Conservation (phyloP, 2,329 filamentous ascomycete genomes). For the Podosphaera xanthii region DNA sequence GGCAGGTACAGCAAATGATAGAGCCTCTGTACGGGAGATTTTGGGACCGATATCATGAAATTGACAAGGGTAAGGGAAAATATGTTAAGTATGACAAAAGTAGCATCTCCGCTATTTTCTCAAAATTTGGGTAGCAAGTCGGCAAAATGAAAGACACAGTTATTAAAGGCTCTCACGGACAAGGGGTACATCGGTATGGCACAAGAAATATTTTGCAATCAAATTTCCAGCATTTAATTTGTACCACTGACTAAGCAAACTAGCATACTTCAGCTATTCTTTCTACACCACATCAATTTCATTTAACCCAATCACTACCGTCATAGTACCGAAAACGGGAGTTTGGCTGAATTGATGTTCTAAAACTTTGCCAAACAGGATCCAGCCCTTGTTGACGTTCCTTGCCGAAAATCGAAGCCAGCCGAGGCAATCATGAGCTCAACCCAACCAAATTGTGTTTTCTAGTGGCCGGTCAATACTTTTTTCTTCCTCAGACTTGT, state of each 20-base stretch:
- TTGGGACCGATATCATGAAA: slow-evolving; percentile 91
- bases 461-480: neutral
- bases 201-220: neutral
- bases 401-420: neutral
- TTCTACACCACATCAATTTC: neutral
- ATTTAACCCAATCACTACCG: neutral
- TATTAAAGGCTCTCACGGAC: neutral
- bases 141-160: neutral
- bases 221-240: neutral
- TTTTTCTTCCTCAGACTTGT: neutral
- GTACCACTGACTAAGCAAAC: neutral
- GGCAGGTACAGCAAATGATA: slow-evolving; percentile 74
- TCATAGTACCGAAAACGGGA: neutral
- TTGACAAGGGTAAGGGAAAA: slow-evolving; percentile 94
- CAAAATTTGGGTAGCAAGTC: slow-evolving; percentile 3
- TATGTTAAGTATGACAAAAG: slow-evolving; percentile 94
- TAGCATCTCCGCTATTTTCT: slow-evolving; percentile 42
- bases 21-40: slow-evolving; percentile 89
- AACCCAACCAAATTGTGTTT: neutral
- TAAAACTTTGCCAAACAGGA: neutral
- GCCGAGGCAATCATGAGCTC: neutral
- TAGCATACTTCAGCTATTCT: neutral
- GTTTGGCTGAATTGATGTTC: neutral
- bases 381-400: neutral
- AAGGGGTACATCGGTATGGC: neutral